Base-by-base conservation (phyloP, 2,329 filamentous ascomycete genomes). In the Aspergillus aculeatinus region DNA sequence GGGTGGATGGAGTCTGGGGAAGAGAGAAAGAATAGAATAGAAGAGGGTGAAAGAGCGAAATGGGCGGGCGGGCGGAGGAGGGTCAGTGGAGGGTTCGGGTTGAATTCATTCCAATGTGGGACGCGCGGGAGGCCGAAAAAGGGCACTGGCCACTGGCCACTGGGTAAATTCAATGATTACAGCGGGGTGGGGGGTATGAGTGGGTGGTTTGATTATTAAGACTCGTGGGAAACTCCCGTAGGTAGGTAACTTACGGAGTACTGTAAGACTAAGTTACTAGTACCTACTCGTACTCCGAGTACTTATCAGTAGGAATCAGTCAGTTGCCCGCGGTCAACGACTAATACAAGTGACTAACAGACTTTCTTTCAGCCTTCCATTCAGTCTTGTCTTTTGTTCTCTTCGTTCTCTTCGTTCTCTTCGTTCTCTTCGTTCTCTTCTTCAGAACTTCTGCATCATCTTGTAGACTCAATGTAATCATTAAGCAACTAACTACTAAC, bases 101-200 rank as follows among this genome's bases (percentile, higher is more conserved):
- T 47, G 48, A 60, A 48, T 33, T 29, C 33, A 48, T 42, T 47
- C 51, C 31, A 58, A 48, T 58, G 58, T 59, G 52, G 52, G 59
- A 56, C 25, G 55, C 35, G 54, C 49, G 62, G 54, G 54, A 58
- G 57, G 58, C 57, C 39, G 60, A 52, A 57, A 53, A 57, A 29
- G 55, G 59, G 48, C 52, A 48, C 50, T 48, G 60, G 39, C 39
- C 39, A 60, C 47, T 59, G 59, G 57, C 39, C 39, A 60, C 47
- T 59, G 59, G 57, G 60, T 16, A 44, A 19, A 19, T 16, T 16
- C 59, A 49, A 61, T 21, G 21, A 21, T 61, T 58, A 35, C 47
- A 29, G 27, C 52, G 56, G 52, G 57, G 52, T 3, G 23, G 23
- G 23, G 23, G 23, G 23, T 23, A 4, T 4, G 23, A 4, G 56